Base-by-base conservation (phyloP, 139 green algal species). In the Picochlorum sp. region DNA sequence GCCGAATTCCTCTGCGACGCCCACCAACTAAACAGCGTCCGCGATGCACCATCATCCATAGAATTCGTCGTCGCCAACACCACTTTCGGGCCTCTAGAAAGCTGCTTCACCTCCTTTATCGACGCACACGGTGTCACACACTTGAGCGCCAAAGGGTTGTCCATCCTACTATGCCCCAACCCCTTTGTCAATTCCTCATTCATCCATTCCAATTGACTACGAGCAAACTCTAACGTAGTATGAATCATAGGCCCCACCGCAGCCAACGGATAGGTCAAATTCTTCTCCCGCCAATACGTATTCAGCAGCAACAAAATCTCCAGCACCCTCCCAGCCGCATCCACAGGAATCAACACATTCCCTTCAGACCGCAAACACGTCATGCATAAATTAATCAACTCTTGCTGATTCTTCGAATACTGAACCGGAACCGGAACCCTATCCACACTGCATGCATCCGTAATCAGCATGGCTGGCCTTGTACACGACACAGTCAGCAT, bases 301-400 rank as follows among this genome's bases (percentile, higher is more conserved):
- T 97, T 91, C 58, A 97, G 75, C 60, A 90, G 13, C 30, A 96
- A 66, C 15, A 95, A 69, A 23, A 98, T 61, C 83, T 98, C 92
- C 67, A 98, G 73, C 58, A 95, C 64, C 10, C 92, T 77, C 0
- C 91, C 91, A 11, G 89, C 84, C 2, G 84, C 64, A 68, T 98
- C 92, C 0, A 89, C 71, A 3, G 92, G 90, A 15, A 98, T 78
- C 11, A 98, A 78, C 69, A 97, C 92, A 61, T 75, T 88, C 62
- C 92, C 72, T 28, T 85, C 63, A 32, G 52, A 66, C 5, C 82
- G 56, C 71, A 90, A 59, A 20, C 74, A 64, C 44, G 59, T 38
- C 74, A 86, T 62, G 47, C 71, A 21, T 18, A 69, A n/a, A 28
- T 70, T 76, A 13, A 89, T 57, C 14, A 94, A 49, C 37, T 76